Base-by-base conservation (phyloP, 2,329 filamentous ascomycete genomes). In the Aspergillus proliferans region DNA sequence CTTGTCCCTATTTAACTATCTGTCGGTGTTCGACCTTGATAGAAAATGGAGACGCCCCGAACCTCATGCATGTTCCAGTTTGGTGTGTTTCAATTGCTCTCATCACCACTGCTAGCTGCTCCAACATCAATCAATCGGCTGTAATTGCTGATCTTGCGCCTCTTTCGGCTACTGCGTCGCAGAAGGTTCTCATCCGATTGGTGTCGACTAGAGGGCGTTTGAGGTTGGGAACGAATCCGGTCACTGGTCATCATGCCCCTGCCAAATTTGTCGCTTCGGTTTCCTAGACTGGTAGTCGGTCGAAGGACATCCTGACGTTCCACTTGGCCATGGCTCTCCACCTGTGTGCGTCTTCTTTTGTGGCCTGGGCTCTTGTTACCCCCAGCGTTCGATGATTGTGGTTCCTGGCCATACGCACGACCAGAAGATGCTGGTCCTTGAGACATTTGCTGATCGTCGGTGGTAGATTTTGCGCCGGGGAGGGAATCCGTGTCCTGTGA, bases 111-210 rank as follows among this genome's bases (percentile, higher is more conserved):
- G 15, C 56, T 56, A 12, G 54, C 50, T 2, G 52, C 54, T 15
- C 62, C 61, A 46, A 67, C 54, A 49, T 66, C 62, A 46, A 67
- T 58, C 15, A 62, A 56, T 30, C 59, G 54, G n/a, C 51, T 51
- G 41, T 58, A 62, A 42, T 65, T 65, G 57, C 64, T 67, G 26
- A 65, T 59, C 47, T 64, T 67, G 46, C 62, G 60, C 33, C 52
- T 57, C 50, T 63, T 65, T 28, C 55, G 51, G 15, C 45, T 46
- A 41, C 57, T 60, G 15, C 56, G 54, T 19, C 55, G 54, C 19
- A 51, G 46, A n/a, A 39, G 18, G 38, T 40, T 40, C 38, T 22
- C 9, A 19, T 40, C 46, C 9, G 28, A 18, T n/a, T 22, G 24
- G 22, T 47, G 40, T 10, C 28, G 45, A 30, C 38, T 48, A 36